phyloP scores from a whole-genome alignment of 192 early-diverging fungal genomes.

The Podila horticola region DNA sequence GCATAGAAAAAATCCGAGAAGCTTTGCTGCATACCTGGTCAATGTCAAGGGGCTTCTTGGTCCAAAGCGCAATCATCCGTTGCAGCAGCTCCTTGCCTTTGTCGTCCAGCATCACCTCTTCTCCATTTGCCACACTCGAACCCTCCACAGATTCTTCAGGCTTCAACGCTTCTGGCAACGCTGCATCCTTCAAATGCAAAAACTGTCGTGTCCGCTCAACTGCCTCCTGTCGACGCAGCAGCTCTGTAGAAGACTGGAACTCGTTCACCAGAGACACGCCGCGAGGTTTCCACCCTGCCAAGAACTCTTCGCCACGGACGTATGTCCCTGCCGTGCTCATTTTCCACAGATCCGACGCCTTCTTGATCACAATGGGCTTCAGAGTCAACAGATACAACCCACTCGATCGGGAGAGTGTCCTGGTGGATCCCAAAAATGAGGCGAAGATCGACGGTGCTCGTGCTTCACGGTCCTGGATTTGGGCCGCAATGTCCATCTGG shows the following conservation, averaged over 20 bases:
- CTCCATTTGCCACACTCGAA: not conserved
- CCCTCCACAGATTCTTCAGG: not conserved
- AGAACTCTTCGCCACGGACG: slow-evolving; percentile 77
- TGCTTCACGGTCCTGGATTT: slow-evolving; percentile 69
- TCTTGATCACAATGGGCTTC: slow-evolving; percentile 61
- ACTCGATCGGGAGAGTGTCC: slow-evolving; percentile 53
- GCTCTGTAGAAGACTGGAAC: slow-evolving; percentile 50
- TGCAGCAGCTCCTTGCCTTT: slow-evolving; percentile 18
- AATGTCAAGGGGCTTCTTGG: slow-evolving; percentile 25
- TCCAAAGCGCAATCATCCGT: slow-evolving; percentile 28
- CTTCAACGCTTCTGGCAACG: not conserved
- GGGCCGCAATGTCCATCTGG: slow-evolving; percentile 66
- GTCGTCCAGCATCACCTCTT: slow-evolving; percentile 4
- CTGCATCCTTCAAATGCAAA: slow-evolving; percentile 32
- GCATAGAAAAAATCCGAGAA: not conserved
- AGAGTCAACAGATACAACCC: slow-evolving; percentile 72
- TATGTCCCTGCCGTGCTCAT: slow-evolving; percentile 73
- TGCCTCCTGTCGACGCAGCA: slow-evolving; percentile 46
- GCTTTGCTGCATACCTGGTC: slow-evolving; percentile 18
- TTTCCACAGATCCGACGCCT: slow-evolving; percentile 72
- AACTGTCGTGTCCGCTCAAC: slow-evolving; percentile 56
- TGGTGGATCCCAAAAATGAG: slow-evolving; percentile 52
- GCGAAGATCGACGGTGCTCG: slow-evolving; percentile 53
- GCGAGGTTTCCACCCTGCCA: slow-evolving; percentile 74
- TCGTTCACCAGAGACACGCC: slow-evolving; percentile 73